Conservation (phyloP, 352 stramenopile species). For the Pythium monospermum region DNA sequence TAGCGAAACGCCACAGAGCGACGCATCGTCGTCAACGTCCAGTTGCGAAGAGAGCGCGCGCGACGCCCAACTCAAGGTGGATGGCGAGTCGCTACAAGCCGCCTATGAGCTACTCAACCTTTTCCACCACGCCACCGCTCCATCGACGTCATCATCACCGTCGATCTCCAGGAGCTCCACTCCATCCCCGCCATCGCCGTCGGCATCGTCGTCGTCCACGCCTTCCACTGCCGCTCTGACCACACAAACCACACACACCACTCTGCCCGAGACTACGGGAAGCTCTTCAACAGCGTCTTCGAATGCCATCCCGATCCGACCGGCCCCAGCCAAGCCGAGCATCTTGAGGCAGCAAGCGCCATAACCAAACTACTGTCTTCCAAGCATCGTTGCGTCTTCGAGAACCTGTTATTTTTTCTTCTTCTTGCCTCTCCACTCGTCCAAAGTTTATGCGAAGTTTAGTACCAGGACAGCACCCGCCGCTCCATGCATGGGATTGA, state of each 20-base stretch:
- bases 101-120: conserved; percentile 68
- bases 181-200: not conserved
- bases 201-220: not conserved
- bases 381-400: not conserved
- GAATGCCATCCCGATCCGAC: conserved; percentile 1
- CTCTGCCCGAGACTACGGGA: too few species aligned
- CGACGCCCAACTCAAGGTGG: conserved; percentile 34
- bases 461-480: not conserved
- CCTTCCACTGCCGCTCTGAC: not conserved
- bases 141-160: conserved; percentile 6
- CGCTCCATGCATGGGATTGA: not conserved
- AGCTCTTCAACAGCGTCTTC: too few species aligned
- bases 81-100: conserved; percentile 64
- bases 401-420: not conserved
- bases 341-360: conserved; percentile 18
- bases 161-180: conserved; percentile 14
- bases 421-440: not conserved
- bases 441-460: not conserved
- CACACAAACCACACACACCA: not conserved
- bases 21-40: conserved; percentile 11
- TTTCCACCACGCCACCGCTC: conserved; percentile 27
- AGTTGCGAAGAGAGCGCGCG: conserved; percentile 16
- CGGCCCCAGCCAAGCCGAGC: conserved; percentile 12
- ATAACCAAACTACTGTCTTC: not conserved
- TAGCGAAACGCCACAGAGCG: conserved; percentile 8